Evolutionary conservation across 2,329 filamentous ascomycete species (phyloP).

Genomic region (Pseudogymnoascus sp.): DNA sequence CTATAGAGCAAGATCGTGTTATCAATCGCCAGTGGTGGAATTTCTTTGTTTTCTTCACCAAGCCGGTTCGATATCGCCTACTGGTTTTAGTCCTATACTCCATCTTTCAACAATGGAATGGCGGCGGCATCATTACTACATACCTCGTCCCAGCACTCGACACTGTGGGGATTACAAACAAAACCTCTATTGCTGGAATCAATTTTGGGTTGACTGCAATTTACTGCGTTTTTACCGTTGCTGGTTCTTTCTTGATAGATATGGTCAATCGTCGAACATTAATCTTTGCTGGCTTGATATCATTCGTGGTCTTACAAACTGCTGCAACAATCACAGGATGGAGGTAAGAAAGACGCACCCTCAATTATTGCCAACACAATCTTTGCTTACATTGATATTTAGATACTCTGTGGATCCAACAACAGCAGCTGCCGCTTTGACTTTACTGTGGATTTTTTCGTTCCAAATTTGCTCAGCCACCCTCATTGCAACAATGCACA

Average conservation of each 20-base stretch:
- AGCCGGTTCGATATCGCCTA: slow-evolving; percentile 35
- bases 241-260: slow-evolving; percentile 37
- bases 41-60: slow-evolving; percentile 39
- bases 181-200: slow-evolving; percentile 35
- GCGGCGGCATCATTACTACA: slow-evolving; percentile 37
- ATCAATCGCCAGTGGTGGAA: slow-evolving; percentile 37
- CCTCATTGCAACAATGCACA: slow-evolving; percentile 41
- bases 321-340: slow-evolving; percentile 40
- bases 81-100: slow-evolving; percentile 38
- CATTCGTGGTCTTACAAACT: slow-evolving; percentile 37
- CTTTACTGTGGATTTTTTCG: slow-evolving; percentile 39
- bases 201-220: slow-evolving; percentile 36
- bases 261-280: slow-evolving; percentile 35
- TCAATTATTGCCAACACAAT: background rate
- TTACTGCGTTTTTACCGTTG: slow-evolving; percentile 39
- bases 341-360: slow-evolving; percentile 20
- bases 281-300: slow-evolving; percentile 36
- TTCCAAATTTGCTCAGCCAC: slow-evolving; percentile 40
- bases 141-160: slow-evolving; percentile 35
- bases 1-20: slow-evolving; percentile 20
- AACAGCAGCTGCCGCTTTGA: slow-evolving; percentile 32
- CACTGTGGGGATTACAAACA: slow-evolving; percentile 33
- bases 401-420: slow-evolving; percentile 29
- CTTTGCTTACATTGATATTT: background rate
- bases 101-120: slow-evolving; percentile 40